Evolutionary conservation across 2,329 filamentous ascomycete genomes (phyloP), one percentile per base, ranked within the genome.

Genomic region (Aureobasidium sp.): DNA sequence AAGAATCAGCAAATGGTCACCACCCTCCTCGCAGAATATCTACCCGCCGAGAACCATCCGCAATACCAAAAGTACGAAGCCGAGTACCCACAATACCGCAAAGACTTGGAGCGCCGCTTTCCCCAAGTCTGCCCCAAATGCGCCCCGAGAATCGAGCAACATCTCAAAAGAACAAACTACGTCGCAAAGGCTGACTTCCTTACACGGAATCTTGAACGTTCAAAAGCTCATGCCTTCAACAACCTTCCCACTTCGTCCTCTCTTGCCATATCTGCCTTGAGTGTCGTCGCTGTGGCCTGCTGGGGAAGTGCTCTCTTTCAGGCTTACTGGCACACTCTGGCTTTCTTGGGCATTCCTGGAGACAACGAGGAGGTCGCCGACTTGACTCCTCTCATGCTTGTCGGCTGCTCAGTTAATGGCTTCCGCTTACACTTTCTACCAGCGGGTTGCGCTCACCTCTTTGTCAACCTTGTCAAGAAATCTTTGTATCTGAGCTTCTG

Each of bases 1-100:
- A 90, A 91, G 73, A 97, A 99, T 73, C 94, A 99, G 72, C 86
- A 89, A 61, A 79, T 97, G 7, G 85, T 92, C 66, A 88, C 86
- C 37, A 82, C 86, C 47, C 85, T 86, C 0, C 79, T 97, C 42
- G 87, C 90, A 3, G 86, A 93, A 63, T 97, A 95, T 73, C 82
- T 95, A 1, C 86, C 88, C 0, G 76, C 83, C 27, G 75, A 80
- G 47, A 76, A 80, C 29, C 83, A 93, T 66, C 86, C 89, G 0
- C 81, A 88, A 58, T 91, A 92, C 71, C 77, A 76, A 3, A 80
- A 84, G 63, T 86, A 87, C 65, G 87, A 91, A 72, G 81, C 80
- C 60, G 82, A 83, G 53, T 88, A 89, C 67, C 87, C 86, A 65
- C 79, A 81, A 39, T 96, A 89, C 72, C 86, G 87, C 64, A 81